A percentile compares a stretch with the other conserved stretches of the same genome.
Conservation (phyloP, 2,329 filamentous ascomycete species). For the Malbranchea zuffiana region DNA sequence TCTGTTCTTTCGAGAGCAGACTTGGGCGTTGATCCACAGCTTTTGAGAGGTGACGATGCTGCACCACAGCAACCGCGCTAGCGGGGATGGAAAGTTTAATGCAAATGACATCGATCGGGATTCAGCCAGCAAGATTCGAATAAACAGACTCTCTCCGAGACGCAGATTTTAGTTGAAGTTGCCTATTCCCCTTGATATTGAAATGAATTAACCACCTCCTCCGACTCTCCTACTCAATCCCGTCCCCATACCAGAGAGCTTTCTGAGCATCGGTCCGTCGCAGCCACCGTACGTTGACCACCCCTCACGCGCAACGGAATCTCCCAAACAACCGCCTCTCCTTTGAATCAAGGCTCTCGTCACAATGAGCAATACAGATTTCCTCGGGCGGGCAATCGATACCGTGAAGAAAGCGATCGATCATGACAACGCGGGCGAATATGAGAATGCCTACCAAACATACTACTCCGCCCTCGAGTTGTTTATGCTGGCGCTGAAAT, state of each 20-base stretch:
- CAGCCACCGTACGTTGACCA: too few relatives aligned
- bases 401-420: conserved; percentile 97
- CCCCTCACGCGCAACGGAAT: too few relatives aligned
- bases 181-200: background rate
- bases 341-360: too few relatives aligned
- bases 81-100: too few relatives aligned
- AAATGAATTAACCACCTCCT: background rate
- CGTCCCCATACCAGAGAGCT: too few relatives aligned
- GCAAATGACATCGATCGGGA: background rate
- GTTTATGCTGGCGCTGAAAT: conserved; percentile 98
- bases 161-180: background rate
- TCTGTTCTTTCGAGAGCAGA: background rate
- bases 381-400: conserved; percentile 90
- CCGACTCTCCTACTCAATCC: background rate
- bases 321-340: background rate
- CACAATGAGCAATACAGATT: conserved; percentile 90
- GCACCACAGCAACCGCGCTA: conserved; percentile 11
- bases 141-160: background rate
- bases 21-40: conserved; percentile 2
- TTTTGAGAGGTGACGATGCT: background rate
- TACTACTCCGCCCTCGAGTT: conserved; percentile 95
- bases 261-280: too few relatives aligned
- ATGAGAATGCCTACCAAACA: conserved; percentile 89
- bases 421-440: conserved; percentile 86
- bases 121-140: conserved; percentile 4